Base-by-base conservation (phyloP, 2,329 filamentous ascomycete species). In the Cladobotryum mycophilum region DNA sequence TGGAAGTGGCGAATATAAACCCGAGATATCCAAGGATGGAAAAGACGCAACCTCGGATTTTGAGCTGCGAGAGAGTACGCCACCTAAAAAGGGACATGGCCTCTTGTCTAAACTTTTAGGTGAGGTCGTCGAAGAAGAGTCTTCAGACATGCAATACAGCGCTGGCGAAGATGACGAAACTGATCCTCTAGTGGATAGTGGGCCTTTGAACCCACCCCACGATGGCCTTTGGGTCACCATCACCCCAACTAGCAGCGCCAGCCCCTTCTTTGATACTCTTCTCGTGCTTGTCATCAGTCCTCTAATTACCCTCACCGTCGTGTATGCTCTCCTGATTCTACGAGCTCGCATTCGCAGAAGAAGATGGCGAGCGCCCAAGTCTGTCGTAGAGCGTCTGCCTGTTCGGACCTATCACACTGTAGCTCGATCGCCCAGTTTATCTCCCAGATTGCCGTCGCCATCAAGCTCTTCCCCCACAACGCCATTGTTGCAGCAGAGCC, bases 261-360 rank as follows among this genome's bases (percentile, higher is more conserved):
- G 86, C 59, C 91, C 93, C 0, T 96, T 99, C 72, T 91, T 97
- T 59, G 93, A 99, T 65, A 97, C 92, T 0, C 78, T 99, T 3
- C 76, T 97, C n/a, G 90, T 99, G 8, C 76, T 99, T n/a, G 90
- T 99, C 33, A 84, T 97, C 48, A 96, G 91, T 62, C 93, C 93
- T 7, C 71, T 99, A 13, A 85, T 97, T 47, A 97, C 93, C 1
- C 71, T 99, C 61, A 95, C 89, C 3, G 85, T 96, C 5, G 92
- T 99, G 2, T 97, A 97, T 64, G 86, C 89, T 12, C 77, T 97
- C 11, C 77, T 97, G 5, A 80, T 97, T 38, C 75, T 97, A 36
- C 85, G 93, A 49, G 91, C 91, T 43, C 86, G 91, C 53, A 95
- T 96, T 59, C 85, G 92, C 46, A 81, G 92, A 53, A 81, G 92